Percentiles rank a stretch among this genome's conserved stretches.
Evolutionary conservation across 2,329 filamentous ascomycete species (phyloP).

Genomic region (Rutstroemia sp.): DNA sequence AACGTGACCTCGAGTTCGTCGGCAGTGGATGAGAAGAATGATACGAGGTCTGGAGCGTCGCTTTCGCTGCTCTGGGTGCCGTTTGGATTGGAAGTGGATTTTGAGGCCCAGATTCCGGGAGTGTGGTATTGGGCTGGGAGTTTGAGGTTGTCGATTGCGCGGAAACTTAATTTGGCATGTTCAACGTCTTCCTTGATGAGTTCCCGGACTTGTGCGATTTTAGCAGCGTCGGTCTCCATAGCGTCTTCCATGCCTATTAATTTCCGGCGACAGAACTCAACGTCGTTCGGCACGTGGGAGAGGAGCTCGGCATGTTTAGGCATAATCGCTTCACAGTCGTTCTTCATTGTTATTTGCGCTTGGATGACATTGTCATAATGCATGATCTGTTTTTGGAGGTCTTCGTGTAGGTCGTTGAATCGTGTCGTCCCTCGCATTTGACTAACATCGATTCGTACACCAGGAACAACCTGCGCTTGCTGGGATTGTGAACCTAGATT

Average conservation of each 20-base stretch:
- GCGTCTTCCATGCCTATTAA: conserved; percentile 56
- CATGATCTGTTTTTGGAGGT: conserved; percentile 72
- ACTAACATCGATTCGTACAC: conserved; percentile 70
- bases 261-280: conserved; percentile 54
- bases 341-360: conserved; percentile 68
- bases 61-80: conserved; percentile 35
- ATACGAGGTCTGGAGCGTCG: conserved; percentile 51
- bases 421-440: conserved; percentile 81
- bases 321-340: conserved; percentile 66
- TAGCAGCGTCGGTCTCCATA: conserved; percentile 53
- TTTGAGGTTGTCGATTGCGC: conserved; percentile 66
- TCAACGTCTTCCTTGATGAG: conserved; percentile 58
- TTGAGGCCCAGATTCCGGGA: conserved; percentile 35
- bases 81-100: conserved; percentile 32
- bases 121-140: conserved; percentile 52
- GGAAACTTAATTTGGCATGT: conserved; percentile 65
- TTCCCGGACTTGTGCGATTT: conserved; percentile 48
- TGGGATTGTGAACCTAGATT: conserved; percentile 40
- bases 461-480: conserved; percentile 52
- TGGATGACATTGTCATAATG: conserved; percentile 74
- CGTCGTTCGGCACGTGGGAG: conserved; percentile 56
- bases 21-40: conserved; percentile 54
- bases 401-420: conserved; percentile 81
- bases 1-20: conserved; percentile 55
- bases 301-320: conserved; percentile 56